phyloP scores from a whole-genome alignment of 164 flowering plant species.

The Buxus sempervirens region DNA sequence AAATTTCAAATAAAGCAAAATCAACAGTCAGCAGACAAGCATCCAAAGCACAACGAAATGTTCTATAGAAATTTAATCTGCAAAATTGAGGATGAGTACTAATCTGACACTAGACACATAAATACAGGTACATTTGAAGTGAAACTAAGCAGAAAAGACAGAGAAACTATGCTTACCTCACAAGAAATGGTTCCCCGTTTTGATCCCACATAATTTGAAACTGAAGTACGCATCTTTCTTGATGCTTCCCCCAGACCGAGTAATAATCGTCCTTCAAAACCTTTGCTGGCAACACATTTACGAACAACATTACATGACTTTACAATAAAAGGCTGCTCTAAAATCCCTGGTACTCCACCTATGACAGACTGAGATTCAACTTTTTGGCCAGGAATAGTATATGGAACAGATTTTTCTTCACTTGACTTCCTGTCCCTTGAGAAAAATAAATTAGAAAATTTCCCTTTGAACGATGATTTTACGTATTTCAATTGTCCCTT shows the following conservation, averaged over 20 bases:
- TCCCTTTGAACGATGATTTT: slow-evolving; percentile 70
- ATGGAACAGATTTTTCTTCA: slow-evolving; percentile 45
- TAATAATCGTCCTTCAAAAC: slow-evolving; percentile 25
- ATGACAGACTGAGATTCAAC: slow-evolving; percentile 20
- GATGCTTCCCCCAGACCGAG: slow-evolving; percentile 17
- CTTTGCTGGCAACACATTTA: slow-evolving; percentile 18
- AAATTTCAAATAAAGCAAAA: too few relatives aligned
- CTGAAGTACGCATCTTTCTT: slow-evolving; percentile 14
- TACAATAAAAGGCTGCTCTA: slow-evolving; percentile 15
- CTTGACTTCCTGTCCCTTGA: slow-evolving; percentile 61
- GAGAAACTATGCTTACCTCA: slow-evolving; percentile 36
- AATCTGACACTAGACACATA: too few relatives aligned
- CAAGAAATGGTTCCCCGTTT: slow-evolving; percentile 21
- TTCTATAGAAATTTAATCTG: too few relatives aligned
- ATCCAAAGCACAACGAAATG: too few relatives aligned
- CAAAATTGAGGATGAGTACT: too few relatives aligned
- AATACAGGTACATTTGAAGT: not conserved
- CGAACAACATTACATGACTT: slow-evolving; percentile 19
- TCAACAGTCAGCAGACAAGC: too few relatives aligned
- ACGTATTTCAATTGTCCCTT: slow-evolving; percentile 55
- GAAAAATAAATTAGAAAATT: slow-evolving; percentile 82
- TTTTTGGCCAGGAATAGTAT: slow-evolving; percentile 15
- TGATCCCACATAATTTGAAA: slow-evolving; percentile 20
- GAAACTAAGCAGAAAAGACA: not conserved
- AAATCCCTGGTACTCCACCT: slow-evolving; percentile 21